Evolutionary conservation across 257 asterid genomes (phyloP), one percentile per base, ranked within the genome.

Genomic region (Nicotiana paniculata): DNA sequence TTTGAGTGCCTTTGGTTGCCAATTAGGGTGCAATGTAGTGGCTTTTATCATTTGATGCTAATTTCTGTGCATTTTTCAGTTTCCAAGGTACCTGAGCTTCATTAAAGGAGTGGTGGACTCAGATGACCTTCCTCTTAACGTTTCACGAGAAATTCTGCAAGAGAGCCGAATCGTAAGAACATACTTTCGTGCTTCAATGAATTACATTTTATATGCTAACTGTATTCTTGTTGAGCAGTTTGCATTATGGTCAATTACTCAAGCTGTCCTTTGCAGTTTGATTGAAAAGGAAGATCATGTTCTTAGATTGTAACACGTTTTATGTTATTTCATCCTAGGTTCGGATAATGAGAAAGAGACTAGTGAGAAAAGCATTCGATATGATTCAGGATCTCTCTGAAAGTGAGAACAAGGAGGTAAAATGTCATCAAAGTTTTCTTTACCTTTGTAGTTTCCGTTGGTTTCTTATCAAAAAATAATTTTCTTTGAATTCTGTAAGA

Each of bases 331-430:
- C 84, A 87, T 74, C 59, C 63, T 87, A 93, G 99, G 98, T 96
- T 46, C 92, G 99, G 87, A 96, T 96, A 86, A 94, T 96, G 99
- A 92, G 91, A 87, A 96, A 96, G 89, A 91, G 99, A 72, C 97
- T 93, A 63, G 99, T 96, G 32, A 93, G 99, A 90, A 96, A 96
- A 85, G 87, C 99, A 85, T 96, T 94, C 79, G 98, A 96, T 90
- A 96, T 96, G 99, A 96, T 96, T 89, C 99, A 96, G 84, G 99
- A 94, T 81, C 97, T 96, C 82, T 83, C 99, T 77, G 99, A 96
- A 81, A 92, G 92, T 59, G 99, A 96, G 87, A 86, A 87, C 90
- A 94, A 93, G 87, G 97, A 96, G 98, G 98, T 96, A 30, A 35
- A 78, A 1, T 68, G 70, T 81, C 9, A 30, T 32, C 26, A 54